phyloP scores from a whole-genome alignment of 768 basidiomycete species.

The Melanogaster broomeanus region DNA sequence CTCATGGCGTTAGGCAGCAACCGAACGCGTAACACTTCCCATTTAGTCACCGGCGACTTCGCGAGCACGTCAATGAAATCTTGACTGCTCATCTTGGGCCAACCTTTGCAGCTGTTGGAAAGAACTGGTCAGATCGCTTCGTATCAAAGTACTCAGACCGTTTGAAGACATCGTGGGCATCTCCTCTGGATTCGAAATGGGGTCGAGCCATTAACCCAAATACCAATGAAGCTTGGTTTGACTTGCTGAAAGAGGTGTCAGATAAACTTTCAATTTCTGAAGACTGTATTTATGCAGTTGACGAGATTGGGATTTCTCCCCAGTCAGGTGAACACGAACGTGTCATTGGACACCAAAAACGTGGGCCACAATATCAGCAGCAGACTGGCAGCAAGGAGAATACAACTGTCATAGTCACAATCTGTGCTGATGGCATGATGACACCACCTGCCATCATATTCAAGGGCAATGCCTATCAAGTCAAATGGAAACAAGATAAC shows the following conservation, averaged over 20 bases:
- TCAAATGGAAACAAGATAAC: slow-evolving; percentile 17
- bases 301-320: too few relatives aligned
- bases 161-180: slow-evolving; percentile 28
- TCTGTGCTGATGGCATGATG: slow-evolving; percentile 42
- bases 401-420: slow-evolving; percentile 35
- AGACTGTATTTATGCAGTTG: too few relatives aligned
- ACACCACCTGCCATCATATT: slow-evolving; percentile 38
- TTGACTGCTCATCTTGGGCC: slow-evolving; percentile 25
- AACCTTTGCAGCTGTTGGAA: slow-evolving; percentile 37
- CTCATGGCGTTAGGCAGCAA: too few relatives aligned
- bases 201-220: too few relatives aligned
- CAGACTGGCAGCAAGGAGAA: slow-evolving; percentile 17
- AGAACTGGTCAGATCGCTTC: slow-evolving; percentile 36
- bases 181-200: too few relatives aligned
- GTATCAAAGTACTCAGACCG: slow-evolving; percentile 27
- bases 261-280: too few relatives aligned
- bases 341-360: slow-evolving; percentile 2
- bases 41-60: slow-evolving; percentile 30
- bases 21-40: too few relatives aligned
- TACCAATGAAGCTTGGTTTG: slow-evolving; percentile 14
- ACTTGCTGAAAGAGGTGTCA: too few relatives aligned
- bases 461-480: slow-evolving; percentile 21
- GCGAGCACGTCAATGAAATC: slow-evolving; percentile 36
- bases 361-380: slow-evolving; percentile 15
- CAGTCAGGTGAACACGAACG: neutral